A percentile compares a stretch with the other conserved stretches of the same genome.
Evolutionary conservation across 2,329 filamentous ascomycete genomes (phyloP).

Genomic region (Colletotrichum spinosum): DNA sequence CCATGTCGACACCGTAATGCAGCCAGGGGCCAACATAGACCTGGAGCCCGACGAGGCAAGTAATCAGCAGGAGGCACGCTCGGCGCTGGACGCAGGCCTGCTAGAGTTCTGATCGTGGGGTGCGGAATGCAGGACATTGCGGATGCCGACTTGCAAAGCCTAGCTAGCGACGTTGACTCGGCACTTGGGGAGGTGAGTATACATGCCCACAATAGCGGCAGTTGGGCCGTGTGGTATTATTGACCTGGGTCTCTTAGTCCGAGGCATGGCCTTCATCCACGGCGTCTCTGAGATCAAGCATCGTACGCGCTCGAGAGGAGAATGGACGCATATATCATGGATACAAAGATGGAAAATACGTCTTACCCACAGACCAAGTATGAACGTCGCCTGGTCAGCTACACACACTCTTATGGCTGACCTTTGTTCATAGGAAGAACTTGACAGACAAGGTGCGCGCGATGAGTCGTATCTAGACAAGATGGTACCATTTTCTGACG

Average conservation of each 20-base stretch:
- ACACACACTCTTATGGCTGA: conserved; percentile 18
- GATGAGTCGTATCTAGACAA: background rate
- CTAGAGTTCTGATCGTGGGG: conserved; percentile 5
- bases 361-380: conserved; percentile 52
- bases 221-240: background rate
- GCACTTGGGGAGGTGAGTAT: conserved; percentile 44
- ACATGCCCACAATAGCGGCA: background rate
- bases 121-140: conserved; percentile 21
- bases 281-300: conserved; percentile 46
- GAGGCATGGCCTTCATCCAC: conserved; percentile 47
- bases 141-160: conserved; percentile 34
- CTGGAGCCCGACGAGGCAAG: conserved; percentile 38
- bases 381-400: background rate
- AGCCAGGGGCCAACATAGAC: conserved; percentile 8
- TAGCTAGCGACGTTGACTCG: conserved; percentile 41
- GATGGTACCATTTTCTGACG: background rate
- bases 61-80: conserved; percentile 1
- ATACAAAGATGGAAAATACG: conserved; percentile 52
- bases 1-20: conserved; percentile 18
- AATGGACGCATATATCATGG: conserved; percentile 54
- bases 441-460: conserved; percentile 46
- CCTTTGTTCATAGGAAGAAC: conserved; percentile 45
- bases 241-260: conserved; percentile 5
- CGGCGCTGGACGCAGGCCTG: background rate
- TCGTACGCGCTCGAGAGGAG: conserved; percentile 45